A percentile compares a stretch with the other conserved stretches of the same genome.
These are phyloP conservation scores for Exophiala xenobiotica DNA, from an alignment of 2,329 filamentous ascomycete species.

Conservation along the genomic window DNA sequence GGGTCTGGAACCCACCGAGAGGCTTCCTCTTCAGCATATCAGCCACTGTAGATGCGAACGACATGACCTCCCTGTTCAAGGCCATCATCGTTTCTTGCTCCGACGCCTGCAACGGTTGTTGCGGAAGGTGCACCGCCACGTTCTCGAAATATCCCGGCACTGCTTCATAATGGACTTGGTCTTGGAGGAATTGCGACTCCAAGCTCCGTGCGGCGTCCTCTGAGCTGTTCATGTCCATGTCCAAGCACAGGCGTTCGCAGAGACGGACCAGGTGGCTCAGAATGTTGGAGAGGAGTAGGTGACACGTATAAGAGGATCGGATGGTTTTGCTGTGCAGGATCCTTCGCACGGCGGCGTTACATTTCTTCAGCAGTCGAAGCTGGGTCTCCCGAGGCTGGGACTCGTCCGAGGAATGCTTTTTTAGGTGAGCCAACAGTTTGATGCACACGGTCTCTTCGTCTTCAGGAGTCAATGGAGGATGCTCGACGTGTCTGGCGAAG, in stretches of 20 bases:
- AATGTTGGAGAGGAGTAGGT: slow-evolving; percentile 29
- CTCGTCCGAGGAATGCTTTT: slow-evolving; percentile 22
- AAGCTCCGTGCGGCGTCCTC: neutral
- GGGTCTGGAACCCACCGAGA: slow-evolving; percentile 25
- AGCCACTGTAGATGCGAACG: slow-evolving; percentile 18
- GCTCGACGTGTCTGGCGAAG: neutral
- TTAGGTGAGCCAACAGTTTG: slow-evolving; percentile 29
- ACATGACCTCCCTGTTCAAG: slow-evolving; percentile 20
- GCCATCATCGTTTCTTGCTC: slow-evolving; percentile 10
- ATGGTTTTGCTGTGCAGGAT: slow-evolving; percentile 24
- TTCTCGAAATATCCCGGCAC: slow-evolving; percentile 18
- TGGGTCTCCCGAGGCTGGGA: slow-evolving; percentile 17
- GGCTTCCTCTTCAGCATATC: slow-evolving; percentile 29
- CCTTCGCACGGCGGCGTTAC: slow-evolving; percentile 26
- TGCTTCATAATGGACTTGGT: slow-evolving; percentile 21
- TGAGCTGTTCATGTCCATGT: slow-evolving; percentile 4
- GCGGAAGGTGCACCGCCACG: neutral
- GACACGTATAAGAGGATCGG: slow-evolving; percentile 28
- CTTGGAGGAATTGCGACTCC: slow-evolving; percentile 22
- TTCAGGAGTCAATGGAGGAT: slow-evolving; percentile 5
- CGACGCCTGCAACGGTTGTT: neutral
- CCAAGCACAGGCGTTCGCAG: slow-evolving; percentile 25
- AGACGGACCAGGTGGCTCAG: slow-evolving; percentile 23
- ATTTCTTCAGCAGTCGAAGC: slow-evolving; percentile 26
- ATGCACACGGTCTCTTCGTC: slow-evolving; percentile 31